Conservation (phyloP, 345 rosid species). For the Citrus mangshanensis region DNA sequence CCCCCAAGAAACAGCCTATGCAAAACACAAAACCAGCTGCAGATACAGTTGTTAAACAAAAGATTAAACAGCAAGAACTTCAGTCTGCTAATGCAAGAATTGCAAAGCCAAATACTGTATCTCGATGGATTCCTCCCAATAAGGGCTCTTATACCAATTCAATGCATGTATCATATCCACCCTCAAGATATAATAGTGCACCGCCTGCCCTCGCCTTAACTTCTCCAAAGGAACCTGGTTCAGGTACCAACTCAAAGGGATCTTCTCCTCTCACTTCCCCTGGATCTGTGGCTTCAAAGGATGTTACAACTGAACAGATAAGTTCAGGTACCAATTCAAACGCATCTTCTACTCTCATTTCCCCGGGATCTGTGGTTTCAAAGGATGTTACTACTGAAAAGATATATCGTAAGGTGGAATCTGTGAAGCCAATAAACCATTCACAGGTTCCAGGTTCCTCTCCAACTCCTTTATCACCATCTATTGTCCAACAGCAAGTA, state of each 20-base stretch:
- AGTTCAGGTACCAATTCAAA: slow-evolving; percentile 29
- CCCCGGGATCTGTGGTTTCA: slow-evolving; percentile 25
- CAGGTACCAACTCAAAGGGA: slow-evolving; percentile 29
- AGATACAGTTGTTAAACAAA: slow-evolving; percentile 54
- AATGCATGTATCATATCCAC: slow-evolving; percentile 79
- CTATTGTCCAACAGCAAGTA: slow-evolving; percentile 25
- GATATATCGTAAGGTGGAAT: slow-evolving; percentile 20
- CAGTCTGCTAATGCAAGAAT: slow-evolving; percentile 50
- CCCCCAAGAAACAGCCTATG: slow-evolving; percentile 45
- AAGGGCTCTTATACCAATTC: slow-evolving; percentile 76
- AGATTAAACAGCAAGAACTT: slow-evolving; percentile 62
- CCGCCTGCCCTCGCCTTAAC: slow-evolving; percentile 60
- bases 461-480: slow-evolving; percentile 31
- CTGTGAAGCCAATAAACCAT: slow-evolving; percentile 28
- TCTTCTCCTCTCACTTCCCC: slow-evolving; percentile 24
- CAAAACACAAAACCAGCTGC: slow-evolving; percentile 42
- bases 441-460: slow-evolving; percentile 37
- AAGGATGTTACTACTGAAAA: slow-evolving; percentile 32
- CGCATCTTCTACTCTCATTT: slow-evolving; percentile 25
- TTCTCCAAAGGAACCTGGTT: slow-evolving; percentile 52
- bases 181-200: slow-evolving; percentile 74
- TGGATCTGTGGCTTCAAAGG: slow-evolving; percentile 35
- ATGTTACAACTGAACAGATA: slow-evolving; percentile 10
- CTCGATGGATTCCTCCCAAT: slow-evolving; percentile 88
- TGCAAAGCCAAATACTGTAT: slow-evolving; percentile 70